Evolutionary conservation across 1,139 yeast species (phyloP).

Genomic region (Pichia sp.): DNA sequence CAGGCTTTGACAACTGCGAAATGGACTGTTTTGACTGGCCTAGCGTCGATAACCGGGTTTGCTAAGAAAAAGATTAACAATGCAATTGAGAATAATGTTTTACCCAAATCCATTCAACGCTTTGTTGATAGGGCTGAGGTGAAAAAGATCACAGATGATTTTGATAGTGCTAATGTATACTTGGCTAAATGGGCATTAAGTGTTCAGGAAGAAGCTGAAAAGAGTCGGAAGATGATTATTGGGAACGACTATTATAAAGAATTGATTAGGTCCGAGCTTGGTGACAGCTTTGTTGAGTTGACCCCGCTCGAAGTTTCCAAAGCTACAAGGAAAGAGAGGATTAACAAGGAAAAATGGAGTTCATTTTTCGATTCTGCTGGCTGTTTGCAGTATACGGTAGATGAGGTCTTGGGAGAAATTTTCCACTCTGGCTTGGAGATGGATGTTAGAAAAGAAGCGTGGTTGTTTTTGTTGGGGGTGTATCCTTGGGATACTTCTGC

Average conservation of each 20-base stretch:
- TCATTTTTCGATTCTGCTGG: constrained; percentile 80
- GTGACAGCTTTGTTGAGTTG: constrained; percentile 50
- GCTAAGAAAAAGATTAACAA: constrained; percentile 58
- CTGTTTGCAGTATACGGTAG: constrained; percentile 61
- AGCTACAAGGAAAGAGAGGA: constrained; percentile 62
- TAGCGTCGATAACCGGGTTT: constrained; percentile 74
- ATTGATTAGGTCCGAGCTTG: constrained; percentile 64
- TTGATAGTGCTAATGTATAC: constrained; percentile 86
- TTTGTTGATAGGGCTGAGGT: constrained; percentile 77
- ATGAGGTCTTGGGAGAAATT: constrained; percentile 73
- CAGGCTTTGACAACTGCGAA: constrained; percentile 62
- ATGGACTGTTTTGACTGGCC: constrained; percentile 81
- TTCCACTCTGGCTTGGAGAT: constrained; percentile 85
- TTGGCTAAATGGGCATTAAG: constrained; percentile 97
- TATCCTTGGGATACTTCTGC: constrained; percentile 83
- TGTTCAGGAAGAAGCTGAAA: constrained; percentile 89
- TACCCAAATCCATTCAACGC: constrained; percentile 58
- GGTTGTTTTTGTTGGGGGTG: constrained; percentile 81
- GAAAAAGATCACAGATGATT: constrained; percentile 75
- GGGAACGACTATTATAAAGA: constrained; percentile 58
- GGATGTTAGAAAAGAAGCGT: constrained; percentile 63
- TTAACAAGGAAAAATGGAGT: constrained; percentile 74
- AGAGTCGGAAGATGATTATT: constrained; percentile 55
- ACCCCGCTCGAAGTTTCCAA: constrained; percentile 57
- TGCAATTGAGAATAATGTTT: constrained; percentile 49